Percentiles rank a stretch among this genome's conserved stretches.
Evolutionary conservation across 306 rosid species (phyloP).

Genomic region (Casuarina equisetifolia): DNA sequence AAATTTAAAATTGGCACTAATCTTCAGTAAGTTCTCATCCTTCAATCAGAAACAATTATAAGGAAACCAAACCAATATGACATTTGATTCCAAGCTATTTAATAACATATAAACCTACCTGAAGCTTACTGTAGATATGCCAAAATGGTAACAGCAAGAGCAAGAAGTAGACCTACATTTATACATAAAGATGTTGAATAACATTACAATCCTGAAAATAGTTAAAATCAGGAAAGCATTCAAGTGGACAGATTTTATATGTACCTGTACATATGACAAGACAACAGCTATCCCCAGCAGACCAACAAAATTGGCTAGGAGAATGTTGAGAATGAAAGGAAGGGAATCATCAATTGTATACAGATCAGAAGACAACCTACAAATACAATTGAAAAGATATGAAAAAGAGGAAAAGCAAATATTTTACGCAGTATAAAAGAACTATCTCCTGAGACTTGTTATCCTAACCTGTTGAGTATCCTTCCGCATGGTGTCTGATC

Average conservation of each 20-base stretch:
- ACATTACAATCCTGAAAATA: slow-evolving; percentile 17
- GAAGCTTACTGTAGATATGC: slow-evolving; percentile 90
- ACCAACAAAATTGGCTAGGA: slow-evolving; percentile 89
- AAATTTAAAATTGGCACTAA: neutral
- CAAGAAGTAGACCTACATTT: slow-evolving; percentile 69
- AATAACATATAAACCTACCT: slow-evolving; percentile 53
- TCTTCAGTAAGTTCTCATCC: neutral
- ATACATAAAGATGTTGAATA: slow-evolving; percentile 28
- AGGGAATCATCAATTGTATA: slow-evolving; percentile 96
- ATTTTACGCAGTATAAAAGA: neutral
- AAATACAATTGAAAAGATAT: slow-evolving; percentile 25
- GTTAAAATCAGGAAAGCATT: neutral
- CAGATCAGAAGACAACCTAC: slow-evolving; percentile 94
- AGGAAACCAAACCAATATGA: neutral
- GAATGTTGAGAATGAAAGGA: slow-evolving; percentile 93
- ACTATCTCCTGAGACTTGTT: slow-evolving; percentile 28
- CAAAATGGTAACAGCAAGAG: slow-evolving; percentile 86
- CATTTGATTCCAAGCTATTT: neutral
- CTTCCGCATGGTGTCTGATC: slow-evolving; percentile 92
- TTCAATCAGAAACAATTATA: neutral
- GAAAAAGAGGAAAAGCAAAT: neutral
- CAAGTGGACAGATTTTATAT: slow-evolving; percentile 17
- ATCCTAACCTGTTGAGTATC: slow-evolving; percentile 79
- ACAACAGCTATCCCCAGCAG: slow-evolving; percentile 83
- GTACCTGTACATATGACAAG: slow-evolving; percentile 88